Evolutionary conservation across 2,329 filamentous ascomycete genomes (phyloP).

Genomic region (Parasarocladium wereldwijsianum): DNA sequence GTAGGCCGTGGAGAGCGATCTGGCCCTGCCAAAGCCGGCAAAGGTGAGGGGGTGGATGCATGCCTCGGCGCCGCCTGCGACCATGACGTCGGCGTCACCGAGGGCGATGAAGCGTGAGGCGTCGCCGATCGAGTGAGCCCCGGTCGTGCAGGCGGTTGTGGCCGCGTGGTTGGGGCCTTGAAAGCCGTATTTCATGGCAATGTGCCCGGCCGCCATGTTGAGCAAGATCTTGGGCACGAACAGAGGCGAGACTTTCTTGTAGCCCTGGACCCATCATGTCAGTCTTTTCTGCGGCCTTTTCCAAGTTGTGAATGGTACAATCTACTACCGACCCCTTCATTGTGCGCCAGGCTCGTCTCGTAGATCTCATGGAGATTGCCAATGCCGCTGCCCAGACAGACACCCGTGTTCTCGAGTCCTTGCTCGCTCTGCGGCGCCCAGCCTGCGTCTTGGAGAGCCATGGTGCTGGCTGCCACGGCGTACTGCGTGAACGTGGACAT

Average conservation of each 20-base stretch:
- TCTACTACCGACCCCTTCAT: conserved; percentile 47
- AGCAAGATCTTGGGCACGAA: conserved; percentile 90
- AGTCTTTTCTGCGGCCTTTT: not conserved
- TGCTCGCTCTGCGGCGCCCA: conserved; percentile 51
- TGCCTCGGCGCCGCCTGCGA: conserved; percentile 88
- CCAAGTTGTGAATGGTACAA: not conserved
- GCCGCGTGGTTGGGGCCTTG: conserved; percentile 83
- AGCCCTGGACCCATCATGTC: conserved; percentile 44
- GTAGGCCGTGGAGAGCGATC: conserved; percentile 70
- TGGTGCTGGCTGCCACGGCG: conserved; percentile 70
- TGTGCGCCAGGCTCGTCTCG: conserved; percentile 62
- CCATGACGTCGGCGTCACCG: conserved; percentile 87
- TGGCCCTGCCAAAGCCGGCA: conserved; percentile 76
- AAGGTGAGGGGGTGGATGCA: conserved; percentile 92
- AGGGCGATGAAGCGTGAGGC: conserved; percentile 84
- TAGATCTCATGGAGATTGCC: conserved; percentile 89
- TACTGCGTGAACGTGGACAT: conserved; percentile 92
- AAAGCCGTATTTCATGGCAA: conserved; percentile 85
- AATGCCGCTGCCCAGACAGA: conserved; percentile 90
- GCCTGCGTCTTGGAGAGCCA: conserved; percentile 70
- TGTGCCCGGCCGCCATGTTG: conserved; percentile 87
- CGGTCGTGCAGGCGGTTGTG: conserved; percentile 92
- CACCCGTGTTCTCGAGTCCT: conserved; percentile 64
- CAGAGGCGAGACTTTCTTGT: conserved; percentile 81
- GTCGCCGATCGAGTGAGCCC: conserved; percentile 87